These are phyloP conservation scores for Kalanchoe fedtschenkoi DNA, from an alignment of 164 flowering plant genomes.

Conservation along the genomic window DNA sequence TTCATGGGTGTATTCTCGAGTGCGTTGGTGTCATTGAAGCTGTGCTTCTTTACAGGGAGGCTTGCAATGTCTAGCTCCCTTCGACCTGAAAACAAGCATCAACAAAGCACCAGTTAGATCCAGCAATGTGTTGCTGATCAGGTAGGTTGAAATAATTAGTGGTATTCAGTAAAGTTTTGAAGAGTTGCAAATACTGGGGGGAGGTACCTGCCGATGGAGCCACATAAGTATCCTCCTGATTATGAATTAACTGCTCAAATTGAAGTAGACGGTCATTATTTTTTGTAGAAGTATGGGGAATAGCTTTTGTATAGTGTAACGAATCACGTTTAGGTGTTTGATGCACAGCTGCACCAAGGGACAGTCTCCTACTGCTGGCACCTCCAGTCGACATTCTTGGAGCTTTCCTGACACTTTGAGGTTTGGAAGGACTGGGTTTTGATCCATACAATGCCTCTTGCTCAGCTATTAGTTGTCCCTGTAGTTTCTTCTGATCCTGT, in stretches of 20 bases:
- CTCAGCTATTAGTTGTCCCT: slow-evolving; percentile 56
- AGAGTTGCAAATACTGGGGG: too few species aligned
- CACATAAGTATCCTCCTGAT: slow-evolving; percentile 25
- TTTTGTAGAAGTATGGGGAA: slow-evolving; percentile 31
- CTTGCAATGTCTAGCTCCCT: slow-evolving; percentile 60
- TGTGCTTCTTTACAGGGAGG: slow-evolving; percentile 34
- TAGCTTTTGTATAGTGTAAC: slow-evolving; percentile 23
- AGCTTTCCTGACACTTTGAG: slow-evolving; percentile 45
- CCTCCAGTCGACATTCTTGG: slow-evolving; percentile 58
- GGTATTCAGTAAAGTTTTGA: too few species aligned
- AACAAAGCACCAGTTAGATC: not conserved
- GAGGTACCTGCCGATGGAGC: slow-evolving; percentile 37
- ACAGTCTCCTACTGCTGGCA: slow-evolving; percentile 40
- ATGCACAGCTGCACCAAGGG: slow-evolving; percentile 53
- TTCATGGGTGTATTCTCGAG: slow-evolving; percentile 38
- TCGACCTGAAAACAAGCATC: slow-evolving; percentile 24
- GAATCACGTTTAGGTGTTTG: slow-evolving; percentile 43
- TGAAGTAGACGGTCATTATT: slow-evolving; percentile 28
- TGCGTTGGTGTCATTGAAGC: slow-evolving; percentile 26
- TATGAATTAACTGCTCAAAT: slow-evolving; percentile 11
- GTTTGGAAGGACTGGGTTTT: slow-evolving; percentile 81
- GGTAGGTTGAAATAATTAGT: too few species aligned
- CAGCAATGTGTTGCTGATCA: not conserved
- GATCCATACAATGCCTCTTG: slow-evolving; percentile 68
- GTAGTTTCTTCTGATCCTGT: slow-evolving; percentile 86